Evolutionary conservation across 2,329 filamentous ascomycete genomes (phyloP).

Genomic region (Trichoderma guizhouense): DNA sequence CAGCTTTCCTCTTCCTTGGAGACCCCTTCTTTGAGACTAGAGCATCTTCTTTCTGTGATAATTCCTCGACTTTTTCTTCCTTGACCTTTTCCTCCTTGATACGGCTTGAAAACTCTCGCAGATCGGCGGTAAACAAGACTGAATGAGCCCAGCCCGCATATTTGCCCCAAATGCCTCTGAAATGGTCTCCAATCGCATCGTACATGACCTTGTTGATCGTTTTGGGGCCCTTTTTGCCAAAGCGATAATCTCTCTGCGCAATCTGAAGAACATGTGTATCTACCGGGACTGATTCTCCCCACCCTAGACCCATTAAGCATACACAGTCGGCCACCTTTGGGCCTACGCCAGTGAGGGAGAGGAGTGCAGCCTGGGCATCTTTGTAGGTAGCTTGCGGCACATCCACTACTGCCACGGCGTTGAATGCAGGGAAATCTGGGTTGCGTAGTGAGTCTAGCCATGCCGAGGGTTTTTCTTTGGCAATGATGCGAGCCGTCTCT

Average conservation of each 20-base stretch:
- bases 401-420: slow-evolving; percentile 37
- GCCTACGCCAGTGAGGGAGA: slow-evolving; percentile 81
- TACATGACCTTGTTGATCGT: slow-evolving; percentile 87
- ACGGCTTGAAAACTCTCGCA: slow-evolving; percentile 77
- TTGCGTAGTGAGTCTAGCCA: slow-evolving; percentile 83
- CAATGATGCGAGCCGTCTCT: slow-evolving; percentile 75
- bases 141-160: slow-evolving; percentile 98
- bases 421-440: slow-evolving; percentile 63
- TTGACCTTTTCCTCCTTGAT: slow-evolving; percentile 22
- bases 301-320: slow-evolving; percentile 91
- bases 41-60: slow-evolving; percentile 27
- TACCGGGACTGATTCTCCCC: slow-evolving; percentile 91
- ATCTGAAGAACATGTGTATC: slow-evolving; percentile 99
- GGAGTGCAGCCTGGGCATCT: slow-evolving; percentile 73
- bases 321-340: slow-evolving; percentile 98
- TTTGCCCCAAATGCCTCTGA: slow-evolving; percentile 82
- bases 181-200: slow-evolving; percentile 85
- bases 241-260: slow-evolving; percentile 90
- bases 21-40: neutral
- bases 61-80: slow-evolving; percentile 16
- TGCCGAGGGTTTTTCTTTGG: slow-evolving; percentile 59
- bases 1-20: slow-evolving; percentile 25
- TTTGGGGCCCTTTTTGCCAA: slow-evolving; percentile 79
- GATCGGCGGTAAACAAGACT: slow-evolving; percentile 90
- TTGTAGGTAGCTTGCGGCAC: slow-evolving; percentile 63